Evolutionary conservation across 2,329 filamentous ascomycete species (phyloP).

Genomic region (Aspergillus udagawae): DNA sequence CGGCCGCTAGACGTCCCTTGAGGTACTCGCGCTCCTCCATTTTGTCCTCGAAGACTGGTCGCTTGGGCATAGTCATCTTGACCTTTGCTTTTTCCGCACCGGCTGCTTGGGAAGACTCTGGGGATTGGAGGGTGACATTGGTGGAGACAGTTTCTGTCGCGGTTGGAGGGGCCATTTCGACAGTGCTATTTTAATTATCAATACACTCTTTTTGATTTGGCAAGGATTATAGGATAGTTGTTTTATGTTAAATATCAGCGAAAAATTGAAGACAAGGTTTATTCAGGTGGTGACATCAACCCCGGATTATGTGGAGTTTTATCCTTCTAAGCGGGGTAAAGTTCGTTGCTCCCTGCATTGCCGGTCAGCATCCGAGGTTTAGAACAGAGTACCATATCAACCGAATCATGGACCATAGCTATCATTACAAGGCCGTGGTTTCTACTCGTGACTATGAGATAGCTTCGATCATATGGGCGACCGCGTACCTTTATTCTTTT

Average conservation of each 20-base stretch:
- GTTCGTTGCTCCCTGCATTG: neutral
- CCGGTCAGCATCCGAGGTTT: neutral
- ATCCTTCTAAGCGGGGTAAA: neutral
- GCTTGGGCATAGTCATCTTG: slow-evolving; percentile 30
- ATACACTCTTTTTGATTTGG: neutral
- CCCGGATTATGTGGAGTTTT: neutral
- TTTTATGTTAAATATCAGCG: neutral
- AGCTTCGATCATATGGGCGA: neutral
- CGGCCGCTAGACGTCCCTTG: slow-evolving; percentile 53
- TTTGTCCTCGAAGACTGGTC: slow-evolving; percentile 40
- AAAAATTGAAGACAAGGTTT: neutral
- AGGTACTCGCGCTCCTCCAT: slow-evolving; percentile 50
- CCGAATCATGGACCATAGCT: neutral
- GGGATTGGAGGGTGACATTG: slow-evolving; percentile 14
- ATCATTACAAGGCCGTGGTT: neutral
- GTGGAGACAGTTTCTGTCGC: slow-evolving; percentile 20
- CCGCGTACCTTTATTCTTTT: neutral
- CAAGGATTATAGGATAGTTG: no score
- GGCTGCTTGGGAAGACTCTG: slow-evolving; percentile 20
- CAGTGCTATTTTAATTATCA: neutral
- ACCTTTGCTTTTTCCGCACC: slow-evolving; percentile 24
- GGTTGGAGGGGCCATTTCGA: slow-evolving; percentile 27
- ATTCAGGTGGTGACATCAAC: neutral
- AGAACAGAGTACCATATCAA: no score
- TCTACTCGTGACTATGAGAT: neutral